Conservation (phyloP, 768 basidiomycete genomes). For the Brasilioporus rufonigricans region DNA sequence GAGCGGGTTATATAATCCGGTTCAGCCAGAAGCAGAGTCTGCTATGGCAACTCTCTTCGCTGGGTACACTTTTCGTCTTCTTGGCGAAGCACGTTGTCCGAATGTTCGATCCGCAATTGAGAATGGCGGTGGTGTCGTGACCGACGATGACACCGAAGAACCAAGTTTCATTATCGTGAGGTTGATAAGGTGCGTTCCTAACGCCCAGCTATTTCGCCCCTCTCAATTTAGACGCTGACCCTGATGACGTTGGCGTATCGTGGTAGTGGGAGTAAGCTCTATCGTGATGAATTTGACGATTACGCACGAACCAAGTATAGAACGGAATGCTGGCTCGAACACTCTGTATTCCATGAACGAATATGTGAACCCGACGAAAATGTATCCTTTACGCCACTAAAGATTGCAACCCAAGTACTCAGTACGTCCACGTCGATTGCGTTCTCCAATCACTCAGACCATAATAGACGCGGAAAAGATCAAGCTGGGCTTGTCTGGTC, state of each 20-base stretch:
- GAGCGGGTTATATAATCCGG: conserved; percentile 4
- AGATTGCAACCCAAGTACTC: conserved; percentile 52
- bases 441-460: not conserved
- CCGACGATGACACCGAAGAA: conserved; percentile 42
- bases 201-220: no score
- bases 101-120: conserved; percentile 62
- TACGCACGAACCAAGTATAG: conserved; percentile 55
- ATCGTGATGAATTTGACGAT: conserved; percentile 51
- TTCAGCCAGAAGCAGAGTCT: not conserved
- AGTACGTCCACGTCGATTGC: conserved; percentile 36
- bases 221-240: not conserved
- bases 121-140: conserved; percentile 53
- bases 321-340: conserved; percentile 94
- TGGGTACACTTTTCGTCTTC: conserved; percentile 53
- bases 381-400: conserved; percentile 67
- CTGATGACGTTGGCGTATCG: not conserved
- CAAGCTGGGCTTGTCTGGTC: conserved; percentile 68
- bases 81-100: conserved; percentile 64
- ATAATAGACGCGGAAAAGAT: conserved; percentile 55
- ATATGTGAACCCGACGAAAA: conserved; percentile 63
- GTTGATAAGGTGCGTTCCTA: conserved; percentile 66
- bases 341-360: conserved; percentile 74
- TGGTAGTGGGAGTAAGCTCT: conserved; percentile 70
- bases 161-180: conserved; percentile 70
- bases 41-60: conserved; percentile 41